phyloP scores from a whole-genome alignment of 2,329 filamentous ascomycete species.

The Alternaria postmessia region DNA sequence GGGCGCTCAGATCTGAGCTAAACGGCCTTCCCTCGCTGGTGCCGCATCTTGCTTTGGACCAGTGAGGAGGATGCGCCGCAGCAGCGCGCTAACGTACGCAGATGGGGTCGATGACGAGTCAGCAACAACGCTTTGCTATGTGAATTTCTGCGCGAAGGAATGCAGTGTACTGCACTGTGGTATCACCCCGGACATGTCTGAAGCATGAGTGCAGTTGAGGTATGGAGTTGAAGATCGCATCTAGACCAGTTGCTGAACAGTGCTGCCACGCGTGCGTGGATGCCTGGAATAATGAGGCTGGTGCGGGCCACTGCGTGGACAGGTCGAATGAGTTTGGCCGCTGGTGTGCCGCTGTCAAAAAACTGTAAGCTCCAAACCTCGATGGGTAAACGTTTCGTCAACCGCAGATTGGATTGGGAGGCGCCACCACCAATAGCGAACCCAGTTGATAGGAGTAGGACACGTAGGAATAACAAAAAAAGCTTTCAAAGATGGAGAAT shows the following conservation, averaged over 20 bases:
- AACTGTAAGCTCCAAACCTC: conserved; percentile 19
- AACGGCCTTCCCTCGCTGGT: conserved; percentile 42
- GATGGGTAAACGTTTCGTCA: conserved; percentile 21
- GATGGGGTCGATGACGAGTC: conserved; percentile 27
- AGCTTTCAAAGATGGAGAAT: conserved; percentile 25
- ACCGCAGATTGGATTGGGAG: conserved; percentile 11
- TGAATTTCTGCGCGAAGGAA: neutral
- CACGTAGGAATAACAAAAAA: conserved; percentile 25
- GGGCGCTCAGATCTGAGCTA: conserved; percentile 42
- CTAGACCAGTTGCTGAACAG: neutral
- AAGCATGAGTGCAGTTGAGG: conserved; percentile 7
- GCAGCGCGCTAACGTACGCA: conserved; percentile 19
- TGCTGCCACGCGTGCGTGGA: conserved; percentile 12
- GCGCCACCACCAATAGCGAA: conserved; percentile 25
- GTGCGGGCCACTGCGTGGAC: conserved; percentile 30
- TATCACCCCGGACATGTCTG: conserved; percentile 14
- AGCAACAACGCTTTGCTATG: conserved; percentile 12
- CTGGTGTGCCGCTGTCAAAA: conserved; percentile 40
- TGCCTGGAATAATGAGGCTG: conserved; percentile 13
- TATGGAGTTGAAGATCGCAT: conserved; percentile 8
- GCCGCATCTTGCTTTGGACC: conserved; percentile 41
- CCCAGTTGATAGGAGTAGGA: conserved; percentile 23
- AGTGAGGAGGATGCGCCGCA: conserved; percentile 17
- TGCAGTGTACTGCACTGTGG: neutral
- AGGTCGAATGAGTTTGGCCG: conserved; percentile 23